These are phyloP conservation scores for Chimonanthus salicifolius DNA, from an alignment of 164 flowering plant species.

Conservation along the genomic window DNA sequence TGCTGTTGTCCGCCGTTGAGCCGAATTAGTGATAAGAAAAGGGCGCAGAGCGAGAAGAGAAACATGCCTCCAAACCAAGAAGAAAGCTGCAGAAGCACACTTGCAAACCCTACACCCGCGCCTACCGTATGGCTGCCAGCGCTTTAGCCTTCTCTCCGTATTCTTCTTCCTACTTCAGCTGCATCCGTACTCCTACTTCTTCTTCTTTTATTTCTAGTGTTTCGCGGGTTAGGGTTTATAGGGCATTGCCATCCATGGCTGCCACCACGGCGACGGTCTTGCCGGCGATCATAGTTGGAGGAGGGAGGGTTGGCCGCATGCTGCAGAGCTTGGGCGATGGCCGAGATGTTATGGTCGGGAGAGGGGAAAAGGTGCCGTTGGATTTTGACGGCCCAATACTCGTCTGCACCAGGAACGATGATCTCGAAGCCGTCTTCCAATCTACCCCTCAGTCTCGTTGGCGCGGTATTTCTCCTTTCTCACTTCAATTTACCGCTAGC, in stretches of 20 bases:
- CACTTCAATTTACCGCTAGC: background rate
- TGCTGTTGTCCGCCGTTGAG: constrained; percentile 3
- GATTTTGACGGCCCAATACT: constrained; percentile 83
- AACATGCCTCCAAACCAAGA: background rate
- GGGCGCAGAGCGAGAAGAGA: background rate
- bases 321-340: constrained; percentile 75
- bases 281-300: constrained; percentile 86
- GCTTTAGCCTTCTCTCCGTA: background rate
- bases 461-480: constrained; percentile 49
- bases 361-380: constrained; percentile 72
- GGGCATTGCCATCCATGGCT: constrained; percentile 7
- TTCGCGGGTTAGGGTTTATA: background rate
- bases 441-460: constrained; percentile 81
- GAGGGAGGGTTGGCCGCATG: constrained; percentile 81
- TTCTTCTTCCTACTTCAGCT: background rate
- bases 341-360: constrained; percentile 56
- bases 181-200: background rate
- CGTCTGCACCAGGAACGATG: constrained; percentile 94
- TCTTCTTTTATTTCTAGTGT: background rate
- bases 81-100: background rate
- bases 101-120: background rate
- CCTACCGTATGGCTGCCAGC: background rate
- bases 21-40: background rate
- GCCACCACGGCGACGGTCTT: constrained; percentile 31
- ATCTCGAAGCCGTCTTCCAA: constrained; percentile 88